Base-by-base conservation (phyloP, 768 basidiomycete genomes). In the Mycena indigotica region DNA sequence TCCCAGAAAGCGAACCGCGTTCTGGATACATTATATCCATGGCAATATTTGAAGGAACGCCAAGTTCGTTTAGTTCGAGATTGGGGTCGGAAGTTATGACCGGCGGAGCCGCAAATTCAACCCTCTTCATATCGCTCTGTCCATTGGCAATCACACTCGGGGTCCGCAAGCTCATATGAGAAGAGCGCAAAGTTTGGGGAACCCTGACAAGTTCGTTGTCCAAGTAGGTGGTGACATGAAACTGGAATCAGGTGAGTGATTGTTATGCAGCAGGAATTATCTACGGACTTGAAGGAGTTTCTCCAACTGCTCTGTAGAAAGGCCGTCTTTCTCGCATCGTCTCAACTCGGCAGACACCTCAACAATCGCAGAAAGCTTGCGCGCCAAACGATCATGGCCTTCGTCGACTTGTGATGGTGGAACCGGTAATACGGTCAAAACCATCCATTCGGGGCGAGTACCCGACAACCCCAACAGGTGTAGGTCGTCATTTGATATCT, bases 111-210 rank as follows among this genome's bases (percentile, higher is more conserved):
- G 97, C 98, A 72, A 98, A 98, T 68, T 99, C 97, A 53, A 99
- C 97, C 73, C 97, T 94, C 74, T 98, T n/a, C n/a, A n/a, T n/a
- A n/a, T 98, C 46, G 97, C 97, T 97, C 98, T 98, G 73, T 98
- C 70, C n/a, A n/a, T n/a, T n/a, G n/a, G n/a, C n/a, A n/a, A 71
- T 99, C 98, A 29, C 97, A 97, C 72, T 97, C 87, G 50, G 98
- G 82, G 67, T 73, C 98, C 98, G 51, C 97, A 96, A 81, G 98
- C 98, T 53, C 98, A 82, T 40, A 96, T 89, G 4, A 95, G 95
- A 56, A 97, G 93, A 66, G 98, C 17, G 10, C n/a, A 97, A 32
- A 97, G 95, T 73, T 99, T 99, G 25, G 97, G 95, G 57, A 96
- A 85, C 28, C 97, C 97, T 39, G 93, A 95, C 95, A 56, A 98